Evolutionary conservation across 257 asterid species (phyloP).

Genomic region (Solanum piurae): DNA sequence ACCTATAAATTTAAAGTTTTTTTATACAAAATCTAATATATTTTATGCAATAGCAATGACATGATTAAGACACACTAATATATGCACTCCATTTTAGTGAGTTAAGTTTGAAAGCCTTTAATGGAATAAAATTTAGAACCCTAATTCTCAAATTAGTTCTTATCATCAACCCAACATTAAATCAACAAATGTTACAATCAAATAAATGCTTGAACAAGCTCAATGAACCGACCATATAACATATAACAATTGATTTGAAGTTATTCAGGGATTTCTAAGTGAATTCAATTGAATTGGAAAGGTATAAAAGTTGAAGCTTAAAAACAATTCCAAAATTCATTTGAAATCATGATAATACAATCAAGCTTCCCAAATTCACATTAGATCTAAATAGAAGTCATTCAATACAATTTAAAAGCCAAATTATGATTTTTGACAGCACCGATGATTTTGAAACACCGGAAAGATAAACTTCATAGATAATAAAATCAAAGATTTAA

Average conservation of each 20-base stretch:
- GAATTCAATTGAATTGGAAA: not conserved
- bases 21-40: not conserved
- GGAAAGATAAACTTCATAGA: not conserved
- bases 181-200: constrained; percentile 1
- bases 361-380: too few relatives aligned
- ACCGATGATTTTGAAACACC: not conserved
- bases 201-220: not conserved
- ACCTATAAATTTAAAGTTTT: not conserved
- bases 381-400: too few relatives aligned
- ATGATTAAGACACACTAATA: not conserved
- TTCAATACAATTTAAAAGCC: too few relatives aligned
- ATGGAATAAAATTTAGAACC: constrained; percentile 1
- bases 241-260: not conserved
- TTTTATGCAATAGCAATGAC: not conserved
- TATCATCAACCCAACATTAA: too few relatives aligned
- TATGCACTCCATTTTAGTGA: not conserved
- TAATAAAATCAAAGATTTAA: too few relatives aligned
- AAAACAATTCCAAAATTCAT: too few relatives aligned
- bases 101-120: not conserved
- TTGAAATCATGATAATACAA: too few relatives aligned
- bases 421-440: too few relatives aligned
- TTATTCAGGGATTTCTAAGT: constrained; percentile 38
- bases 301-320: not conserved
- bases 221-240: not conserved
- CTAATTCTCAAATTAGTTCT: constrained; percentile 12